These are phyloP conservation scores for Ogataea zsoltii DNA, from an alignment of 805 yeast genomes.

Conservation along the genomic window DNA sequence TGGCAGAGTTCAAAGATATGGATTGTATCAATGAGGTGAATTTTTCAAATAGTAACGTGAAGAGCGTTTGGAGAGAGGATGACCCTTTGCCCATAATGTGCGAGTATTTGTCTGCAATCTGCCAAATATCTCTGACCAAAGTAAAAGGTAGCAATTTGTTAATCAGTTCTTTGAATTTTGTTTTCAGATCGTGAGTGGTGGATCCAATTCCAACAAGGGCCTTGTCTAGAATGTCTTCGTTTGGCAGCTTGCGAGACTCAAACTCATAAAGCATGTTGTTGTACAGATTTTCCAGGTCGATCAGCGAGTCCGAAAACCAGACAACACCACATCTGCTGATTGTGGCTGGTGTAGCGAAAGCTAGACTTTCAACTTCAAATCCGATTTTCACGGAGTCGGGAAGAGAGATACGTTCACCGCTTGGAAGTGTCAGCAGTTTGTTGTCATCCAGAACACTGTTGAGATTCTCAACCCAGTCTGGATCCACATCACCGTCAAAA, in stretches of 20 bases:
- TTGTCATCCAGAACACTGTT: slow-evolving; percentile 93
- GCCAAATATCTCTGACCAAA: slow-evolving; percentile 25
- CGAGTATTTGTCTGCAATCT: slow-evolving; percentile 27
- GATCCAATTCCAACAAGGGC: slow-evolving; percentile 5
- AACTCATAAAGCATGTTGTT: slow-evolving; percentile 16
- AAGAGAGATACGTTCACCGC: slow-evolving; percentile 78
- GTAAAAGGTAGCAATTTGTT: slow-evolving; percentile 11
- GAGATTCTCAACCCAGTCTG: slow-evolving; percentile 88
- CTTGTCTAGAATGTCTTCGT: neutral
- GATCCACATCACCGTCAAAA: slow-evolving; percentile 92
- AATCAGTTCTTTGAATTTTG: slow-evolving; percentile 6
- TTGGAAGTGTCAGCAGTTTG: slow-evolving; percentile 75
- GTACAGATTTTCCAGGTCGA: slow-evolving; percentile 12
- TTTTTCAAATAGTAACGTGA: slow-evolving; percentile 40
- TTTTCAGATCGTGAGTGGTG: slow-evolving; percentile 4
- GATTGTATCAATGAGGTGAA: slow-evolving; percentile 30
- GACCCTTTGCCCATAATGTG: slow-evolving; percentile 57
- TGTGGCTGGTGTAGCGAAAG: slow-evolving; percentile 84
- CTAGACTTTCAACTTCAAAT: slow-evolving; percentile 73
- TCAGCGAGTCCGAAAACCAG: slow-evolving; percentile 52
- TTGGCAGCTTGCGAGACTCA: slow-evolving; percentile 16
- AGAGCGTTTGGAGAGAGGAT: slow-evolving; percentile 41
- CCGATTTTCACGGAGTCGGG: slow-evolving; percentile 64
- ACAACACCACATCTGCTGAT: slow-evolving; percentile 90
- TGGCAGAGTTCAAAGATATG: slow-evolving; percentile 23